Base-by-base conservation (phyloP, 495 filamentous ascomycete species). In the Neurospora africana region DNA sequence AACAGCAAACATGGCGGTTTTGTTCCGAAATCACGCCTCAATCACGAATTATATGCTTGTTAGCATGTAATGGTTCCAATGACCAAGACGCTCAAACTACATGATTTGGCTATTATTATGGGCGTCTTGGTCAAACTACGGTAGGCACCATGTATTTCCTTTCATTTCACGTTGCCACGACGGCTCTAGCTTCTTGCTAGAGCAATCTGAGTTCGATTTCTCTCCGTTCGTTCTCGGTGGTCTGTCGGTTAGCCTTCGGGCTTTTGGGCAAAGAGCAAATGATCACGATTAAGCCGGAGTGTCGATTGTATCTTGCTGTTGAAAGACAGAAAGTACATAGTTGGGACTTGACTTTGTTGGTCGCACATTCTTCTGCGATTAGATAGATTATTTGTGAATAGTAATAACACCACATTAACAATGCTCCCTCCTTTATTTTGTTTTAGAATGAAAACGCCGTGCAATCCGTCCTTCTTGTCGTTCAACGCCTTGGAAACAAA, bases 281-380 rank as follows among this genome's bases (percentile, higher is more conserved):
- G 91, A 90, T 89, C 90, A 87, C 91, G 89, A 95, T 93, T 97
- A 95, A 97, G 93, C 93, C 92, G 93, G 93, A 95, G 93, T 92
- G 86, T 85, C 88, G 79, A 81, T 78, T 85, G 77, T 76, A 84
- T 82, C 78, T 79, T 88, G 87, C 89, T 89, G 84, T 88, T 87
- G 92, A 95, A 83, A 95, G 89, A 87, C 85, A 82, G 84, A 82
- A 79, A 89, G 87, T 89, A 90, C 89, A 86, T 95, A 90, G 92
- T 90, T 86, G 87, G 86, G 82, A 92, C 89, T 95, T 95, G 93
- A 95, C 92, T 97, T 90, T 90, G 91, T 87, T 88, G 91, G 84
- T 89, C 91, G 77, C 75, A 91, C 88, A 90, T 70, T 44, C 41
- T 43, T 67, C 11, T 68, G 21, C 37, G 21, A 30, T 39, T 72